Conservation (phyloP, 352 stramenopile genomes). For the Elongisporangium senticosum region DNA sequence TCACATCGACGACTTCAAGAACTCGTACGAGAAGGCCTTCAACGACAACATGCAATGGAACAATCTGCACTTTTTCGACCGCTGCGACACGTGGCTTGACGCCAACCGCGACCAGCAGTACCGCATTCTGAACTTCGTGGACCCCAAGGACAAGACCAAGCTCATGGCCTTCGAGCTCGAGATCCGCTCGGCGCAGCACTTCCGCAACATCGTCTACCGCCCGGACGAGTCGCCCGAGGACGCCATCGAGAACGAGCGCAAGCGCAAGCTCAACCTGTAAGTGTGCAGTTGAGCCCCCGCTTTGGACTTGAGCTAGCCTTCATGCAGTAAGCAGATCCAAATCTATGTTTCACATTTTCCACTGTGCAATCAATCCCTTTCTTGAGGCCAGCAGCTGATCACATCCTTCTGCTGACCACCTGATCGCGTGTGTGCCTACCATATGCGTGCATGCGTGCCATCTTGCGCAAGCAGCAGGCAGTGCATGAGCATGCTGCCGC, state of each 20-base stretch:
- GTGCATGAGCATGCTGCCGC: background rate
- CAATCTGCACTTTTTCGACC: constrained; percentile 67
- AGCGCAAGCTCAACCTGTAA: constrained; percentile 58
- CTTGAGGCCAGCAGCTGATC: background rate
- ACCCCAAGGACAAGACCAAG: constrained; percentile 56
- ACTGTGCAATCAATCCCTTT: background rate
- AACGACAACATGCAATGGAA: constrained; percentile 68
- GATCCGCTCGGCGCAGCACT: constrained; percentile 64
- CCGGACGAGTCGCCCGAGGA: constrained; percentile 43
- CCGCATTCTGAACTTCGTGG: constrained; percentile 59
- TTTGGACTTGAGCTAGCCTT: background rate
- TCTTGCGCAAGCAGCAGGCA: background rate
- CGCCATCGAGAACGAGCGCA: constrained; percentile 44
- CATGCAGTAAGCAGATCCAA: background rate
- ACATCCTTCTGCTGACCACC: background rate
- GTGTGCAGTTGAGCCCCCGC: background rate
- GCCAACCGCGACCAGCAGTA: constrained; percentile 68
- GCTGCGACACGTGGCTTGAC: constrained; percentile 59
- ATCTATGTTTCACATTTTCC: background rate
- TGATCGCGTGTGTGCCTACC: background rate
- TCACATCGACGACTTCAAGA: constrained; percentile 65
- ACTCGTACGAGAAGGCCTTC: constrained; percentile 48
- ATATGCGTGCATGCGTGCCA: too few species aligned
- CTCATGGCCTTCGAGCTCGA: constrained; percentile 68
- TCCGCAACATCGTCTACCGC: constrained; percentile 62